Evolutionary conservation across 805 yeast genomes (phyloP), one percentile per base, ranked within the genome.

Genomic region (Suhomyces tanzawaensis): DNA sequence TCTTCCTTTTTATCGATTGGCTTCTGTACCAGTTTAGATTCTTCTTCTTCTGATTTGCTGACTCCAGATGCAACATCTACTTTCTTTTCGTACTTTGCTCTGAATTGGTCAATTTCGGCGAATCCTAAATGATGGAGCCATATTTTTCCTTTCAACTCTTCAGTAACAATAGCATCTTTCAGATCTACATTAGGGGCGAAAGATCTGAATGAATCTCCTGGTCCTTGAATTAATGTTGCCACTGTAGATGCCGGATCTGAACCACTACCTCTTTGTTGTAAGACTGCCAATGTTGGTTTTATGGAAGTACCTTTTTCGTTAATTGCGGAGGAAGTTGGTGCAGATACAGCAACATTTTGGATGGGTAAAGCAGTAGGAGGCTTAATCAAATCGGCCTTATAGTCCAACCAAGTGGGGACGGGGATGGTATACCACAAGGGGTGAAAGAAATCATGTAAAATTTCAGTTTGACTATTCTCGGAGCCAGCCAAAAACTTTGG

Each of bases 401-500:
- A 69, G 14, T 47, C 52, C 38, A 69, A 51, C 74, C 74, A 69
- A 23, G 60, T 62, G n/a, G 73, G 72, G 7, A 63, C 55, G 9
- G 62, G 61, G 18, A 69, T 57, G 11, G 71, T 68, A 35, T 67
- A 69, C 74, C 74, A 69, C 34, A 63, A 67, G 4, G 72, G 71
- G 41, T 66, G 70, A 50, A 67, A 64, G 49, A 66, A 69, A 37
- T 63, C 64, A 32, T 62, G 64, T 42, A 69, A 53, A n/a, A 69
- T 58, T 34, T 62, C 62, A 7, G 66, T 51, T 7, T 64, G 57
- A 11, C 57, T 53, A 24, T 47, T 52, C 4, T 62, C 58, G 6
- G 68, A 60, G 7, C 60, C 57, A 19, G 51, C 37, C 7, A 69
- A 64, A 13, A 67, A 62, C 39, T 61, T 62, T 14, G 58, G 46